A percentile compares a stretch with the other conserved stretches of the same genome.
phyloP scores from a whole-genome alignment of 345 rosid species.

The Viola odorata region DNA sequence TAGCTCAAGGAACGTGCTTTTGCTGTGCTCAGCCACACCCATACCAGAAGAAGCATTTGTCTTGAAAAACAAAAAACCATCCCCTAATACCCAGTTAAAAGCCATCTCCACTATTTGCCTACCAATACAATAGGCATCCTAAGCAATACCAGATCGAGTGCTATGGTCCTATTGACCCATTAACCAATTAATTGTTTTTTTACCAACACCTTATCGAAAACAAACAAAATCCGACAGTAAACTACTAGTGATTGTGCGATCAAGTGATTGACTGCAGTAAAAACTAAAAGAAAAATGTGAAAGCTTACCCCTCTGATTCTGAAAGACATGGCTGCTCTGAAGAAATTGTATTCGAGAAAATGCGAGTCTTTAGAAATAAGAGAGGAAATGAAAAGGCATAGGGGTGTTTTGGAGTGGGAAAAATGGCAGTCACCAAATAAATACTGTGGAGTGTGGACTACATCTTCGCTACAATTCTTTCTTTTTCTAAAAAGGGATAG shows the following conservation, averaged over 20 bases:
- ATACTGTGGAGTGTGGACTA: too few relatives aligned
- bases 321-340: conserved; percentile 32
- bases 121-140: too few relatives aligned
- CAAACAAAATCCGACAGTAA: too few relatives aligned
- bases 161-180: too few relatives aligned
- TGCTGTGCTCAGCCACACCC: conserved; percentile 30
- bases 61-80: conserved; percentile 3
- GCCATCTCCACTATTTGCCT: too few relatives aligned
- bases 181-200: too few relatives aligned
- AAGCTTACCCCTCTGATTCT: conserved; percentile 42
- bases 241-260: too few relatives aligned
- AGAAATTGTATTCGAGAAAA: background rate
- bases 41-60: conserved; percentile 22
- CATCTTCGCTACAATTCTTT: too few relatives aligned
- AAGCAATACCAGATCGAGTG: too few relatives aligned
- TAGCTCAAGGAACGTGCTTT: conserved; percentile 15
- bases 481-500: too few relatives aligned
- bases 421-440: background rate
- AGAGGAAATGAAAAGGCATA: background rate
- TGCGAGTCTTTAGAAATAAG: background rate
- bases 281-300: background rate
- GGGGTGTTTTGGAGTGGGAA: background rate
- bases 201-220: too few relatives aligned
- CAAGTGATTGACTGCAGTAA: too few relatives aligned
- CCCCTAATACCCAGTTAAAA: background rate